Base-by-base conservation (phyloP, 1,139 yeast genomes). In the Blastobotrys buckinghamii region DNA sequence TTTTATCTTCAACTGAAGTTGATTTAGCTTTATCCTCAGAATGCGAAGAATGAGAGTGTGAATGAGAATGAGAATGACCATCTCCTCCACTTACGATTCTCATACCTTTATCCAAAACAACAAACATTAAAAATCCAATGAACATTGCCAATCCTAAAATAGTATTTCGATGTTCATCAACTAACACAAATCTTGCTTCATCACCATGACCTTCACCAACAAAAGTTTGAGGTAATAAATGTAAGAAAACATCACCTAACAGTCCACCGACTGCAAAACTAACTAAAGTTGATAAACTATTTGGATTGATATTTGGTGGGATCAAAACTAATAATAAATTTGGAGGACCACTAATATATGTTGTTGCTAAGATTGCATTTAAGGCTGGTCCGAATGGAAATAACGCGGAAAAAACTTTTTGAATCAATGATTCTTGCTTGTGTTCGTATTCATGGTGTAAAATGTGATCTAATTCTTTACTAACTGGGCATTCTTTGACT, bases 221-320 rank as follows among this genome's bases (percentile, higher is more conserved):
- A 56, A 76, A 78, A 1, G 79, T 75, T 60, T 81, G 84, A 2
- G 89, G 89, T 39, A 82, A 62, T 51, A 82, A 59, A 61, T 82
- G 88, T 48, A 82, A 60, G 53, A 82, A 80, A 5, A 82, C 79
- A 59, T 82, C 88, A 39, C 89, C 89, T 32, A 83, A 65, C 34
- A 82, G 66, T 1, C 87, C 84, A 39, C 90, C 90, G 42, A 79
- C 73, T 16, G 89, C 88, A 66, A 82, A 82, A 40, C 84, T 71
- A 2, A 81, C 84, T 49, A 82, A 62, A 30, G 75, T 60, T 15
- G 77, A 70, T 35, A 80, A 65, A 39, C 73, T 63, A 2, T 73
- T 63, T 2, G 79, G 75, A 50, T 75, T 68, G 45, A 77, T 75
- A 42, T 62, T 62, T 4, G 72, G 68, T 2, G 85, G 85, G 40